Evolutionary conservation across 148 eudicot species (phyloP).

Genomic region (Dysphania ambrosioides): DNA sequence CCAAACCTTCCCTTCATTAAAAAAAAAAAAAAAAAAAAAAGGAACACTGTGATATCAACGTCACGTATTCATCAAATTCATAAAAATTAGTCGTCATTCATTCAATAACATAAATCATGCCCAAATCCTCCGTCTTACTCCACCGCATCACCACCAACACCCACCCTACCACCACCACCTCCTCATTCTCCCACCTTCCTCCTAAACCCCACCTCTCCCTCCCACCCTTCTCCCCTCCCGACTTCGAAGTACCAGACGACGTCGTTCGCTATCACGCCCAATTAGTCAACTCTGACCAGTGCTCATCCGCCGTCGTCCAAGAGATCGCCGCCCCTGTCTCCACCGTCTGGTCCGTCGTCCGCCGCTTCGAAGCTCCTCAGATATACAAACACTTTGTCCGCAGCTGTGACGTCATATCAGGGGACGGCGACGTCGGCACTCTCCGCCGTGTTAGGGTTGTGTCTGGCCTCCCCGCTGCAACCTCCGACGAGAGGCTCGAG

Average conservation of each 20-base stretch:
- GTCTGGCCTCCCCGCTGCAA: conserved; percentile 67
- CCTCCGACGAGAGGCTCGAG: conserved; percentile 62
- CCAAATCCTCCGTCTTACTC: conserved; percentile 27
- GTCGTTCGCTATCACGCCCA: conserved; percentile 52
- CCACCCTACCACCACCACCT: no score
- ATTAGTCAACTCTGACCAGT: conserved; percentile 47
- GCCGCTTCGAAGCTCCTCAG: conserved; percentile 78
- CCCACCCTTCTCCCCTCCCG: not conserved
- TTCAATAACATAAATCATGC: no score
- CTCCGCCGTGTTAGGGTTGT: conserved; percentile 57
- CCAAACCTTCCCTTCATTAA: not conserved
- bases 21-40: not conserved
- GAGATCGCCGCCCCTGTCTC: conserved; percentile 48
- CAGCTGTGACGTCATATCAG: conserved; percentile 64
- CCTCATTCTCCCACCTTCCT: not conserved
- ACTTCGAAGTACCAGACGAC: conserved; percentile 40
- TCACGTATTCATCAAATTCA: no score
- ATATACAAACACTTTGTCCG: conserved; percentile 74
- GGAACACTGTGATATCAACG: no score
- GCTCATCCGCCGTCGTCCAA: conserved; percentile 61
- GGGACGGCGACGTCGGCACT: conserved; percentile 53
- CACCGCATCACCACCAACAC: conserved; percentile 25
- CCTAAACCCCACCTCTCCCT: not conserved
- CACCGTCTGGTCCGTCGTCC: conserved; percentile 66
- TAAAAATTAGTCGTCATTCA: no score